phyloP scores from a whole-genome alignment of 768 basidiomycete genomes.

The Hortiboletus campestris region DNA sequence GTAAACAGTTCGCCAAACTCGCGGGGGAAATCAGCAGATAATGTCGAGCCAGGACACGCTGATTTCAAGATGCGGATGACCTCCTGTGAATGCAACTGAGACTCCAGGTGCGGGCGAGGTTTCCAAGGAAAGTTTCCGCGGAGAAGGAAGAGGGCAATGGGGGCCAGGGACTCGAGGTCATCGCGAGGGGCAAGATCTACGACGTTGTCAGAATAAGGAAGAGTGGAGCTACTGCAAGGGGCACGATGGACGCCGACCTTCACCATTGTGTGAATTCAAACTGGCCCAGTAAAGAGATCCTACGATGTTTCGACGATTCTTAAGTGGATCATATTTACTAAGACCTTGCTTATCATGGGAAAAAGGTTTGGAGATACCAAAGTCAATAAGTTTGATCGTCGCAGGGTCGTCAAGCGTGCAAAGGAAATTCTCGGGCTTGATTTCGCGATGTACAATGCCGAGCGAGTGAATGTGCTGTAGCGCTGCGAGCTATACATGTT shows the following conservation, averaged over 20 bases:
- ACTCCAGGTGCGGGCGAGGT: background rate
- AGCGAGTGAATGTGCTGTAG: background rate
- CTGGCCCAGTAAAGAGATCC: constrained; percentile 2
- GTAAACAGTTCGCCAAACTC: background rate
- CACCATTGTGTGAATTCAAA: constrained; percentile 2
- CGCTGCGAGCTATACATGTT: background rate
- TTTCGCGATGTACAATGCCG: constrained; percentile 1
- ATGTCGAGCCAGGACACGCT: background rate
- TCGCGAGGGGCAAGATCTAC: background rate
- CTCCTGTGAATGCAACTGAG: background rate
- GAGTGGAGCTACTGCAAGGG: background rate
- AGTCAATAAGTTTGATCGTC: constrained; percentile 1
- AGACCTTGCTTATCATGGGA: background rate
- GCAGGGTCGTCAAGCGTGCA: background rate
- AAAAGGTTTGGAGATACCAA: constrained; percentile 3
- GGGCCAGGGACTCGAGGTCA: constrained; percentile 2
- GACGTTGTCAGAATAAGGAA: background rate
- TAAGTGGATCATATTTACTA: background rate
- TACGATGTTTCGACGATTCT: background rate
- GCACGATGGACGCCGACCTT: background rate
- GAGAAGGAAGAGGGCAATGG: background rate
- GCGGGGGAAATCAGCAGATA: background rate
- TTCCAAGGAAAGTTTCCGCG: constrained; percentile 2
- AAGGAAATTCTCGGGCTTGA: constrained; percentile 2
- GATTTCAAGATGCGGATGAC: constrained; percentile 1